Conservation (phyloP, 2,329 filamentous ascomycete species). For the Sclerotinia glacialis region DNA sequence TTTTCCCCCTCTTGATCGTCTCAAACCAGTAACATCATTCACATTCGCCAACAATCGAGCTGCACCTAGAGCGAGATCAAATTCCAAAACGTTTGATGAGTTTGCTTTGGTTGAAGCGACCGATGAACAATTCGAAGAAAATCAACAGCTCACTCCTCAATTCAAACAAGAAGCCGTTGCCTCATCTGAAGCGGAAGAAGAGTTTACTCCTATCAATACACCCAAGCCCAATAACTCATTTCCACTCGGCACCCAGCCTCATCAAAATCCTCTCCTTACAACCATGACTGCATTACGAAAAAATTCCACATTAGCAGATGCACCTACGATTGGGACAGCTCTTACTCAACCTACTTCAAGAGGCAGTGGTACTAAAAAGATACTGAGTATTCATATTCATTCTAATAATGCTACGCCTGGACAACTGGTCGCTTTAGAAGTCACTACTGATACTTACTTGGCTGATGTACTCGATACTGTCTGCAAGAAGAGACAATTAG, state of each 20-base stretch:
- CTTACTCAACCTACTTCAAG: slow-evolving; percentile 39
- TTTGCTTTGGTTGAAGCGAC: slow-evolving; percentile 76
- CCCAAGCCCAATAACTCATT: slow-evolving; percentile 31
- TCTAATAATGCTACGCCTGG: slow-evolving; percentile 67
- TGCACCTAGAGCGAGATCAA: slow-evolving; percentile 53
- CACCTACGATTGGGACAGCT: slow-evolving; percentile 46
- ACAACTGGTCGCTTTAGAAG: slow-evolving; percentile 70
- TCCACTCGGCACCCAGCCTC: slow-evolving; percentile 41
- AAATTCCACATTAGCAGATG: slow-evolving; percentile 55
- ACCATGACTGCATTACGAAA: slow-evolving; percentile 53
- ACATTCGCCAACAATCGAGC: slow-evolving; percentile 76
- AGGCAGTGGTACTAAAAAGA: slow-evolving; percentile 60
- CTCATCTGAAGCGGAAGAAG: slow-evolving; percentile 44
- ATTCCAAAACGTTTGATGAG: slow-evolving; percentile 77
- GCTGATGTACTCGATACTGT: slow-evolving; percentile 77
- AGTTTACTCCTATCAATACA: slow-evolving; percentile 42
- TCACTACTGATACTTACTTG: slow-evolving; percentile 79
- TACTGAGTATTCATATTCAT: slow-evolving; percentile 69
- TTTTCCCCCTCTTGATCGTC: slow-evolving; percentile 74
- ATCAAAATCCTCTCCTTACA: slow-evolving; percentile 59
- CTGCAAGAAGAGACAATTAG: slow-evolving; percentile 73
- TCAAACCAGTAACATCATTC: slow-evolving; percentile 71
- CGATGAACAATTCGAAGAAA: slow-evolving; percentile 64
- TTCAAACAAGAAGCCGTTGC: slow-evolving; percentile 54
- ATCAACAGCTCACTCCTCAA: slow-evolving; percentile 65